These are phyloP conservation scores for Macaranga tanarius DNA, from an alignment of 441 rosid genomes.

Conservation along the genomic window DNA sequence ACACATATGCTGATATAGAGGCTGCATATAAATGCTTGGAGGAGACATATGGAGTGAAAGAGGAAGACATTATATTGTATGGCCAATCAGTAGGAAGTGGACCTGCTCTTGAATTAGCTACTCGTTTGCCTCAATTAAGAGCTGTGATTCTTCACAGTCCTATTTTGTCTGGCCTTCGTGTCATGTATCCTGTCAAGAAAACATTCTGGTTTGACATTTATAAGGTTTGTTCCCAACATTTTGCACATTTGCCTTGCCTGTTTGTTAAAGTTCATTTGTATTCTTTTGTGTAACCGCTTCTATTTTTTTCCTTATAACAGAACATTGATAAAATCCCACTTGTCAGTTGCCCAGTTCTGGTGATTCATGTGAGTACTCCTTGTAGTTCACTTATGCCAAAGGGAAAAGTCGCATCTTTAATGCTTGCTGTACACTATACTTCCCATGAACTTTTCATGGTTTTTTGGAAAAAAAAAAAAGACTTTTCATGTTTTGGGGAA, in stretches of 20 bases:
- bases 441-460: too few species aligned
- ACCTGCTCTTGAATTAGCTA: constrained; percentile 84
- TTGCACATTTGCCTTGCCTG: neutral
- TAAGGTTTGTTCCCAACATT: constrained; percentile 43
- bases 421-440: too few species aligned
- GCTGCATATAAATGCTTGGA: constrained; percentile 80
- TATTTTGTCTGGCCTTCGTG: constrained; percentile 84
- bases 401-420: too few species aligned
- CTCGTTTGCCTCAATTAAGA: constrained; percentile 58
- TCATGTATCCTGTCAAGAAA: constrained; percentile 84
- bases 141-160: constrained; percentile 96
- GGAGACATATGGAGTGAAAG: constrained; percentile 67
- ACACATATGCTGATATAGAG: constrained; percentile 83
- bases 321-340: constrained; percentile 80
- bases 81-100: constrained; percentile 98
- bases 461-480: too few species aligned
- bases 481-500: too few species aligned
- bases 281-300: neutral
- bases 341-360: constrained; percentile 79
- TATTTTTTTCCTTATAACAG: constrained; percentile 44
- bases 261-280: neutral
- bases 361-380: constrained; percentile 66
- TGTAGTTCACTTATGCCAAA: neutral
- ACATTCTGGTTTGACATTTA: constrained; percentile 94
- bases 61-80: constrained; percentile 76